phyloP scores from a whole-genome alignment of 179 eudicot genomes.

The Beta macrorhiza region DNA sequence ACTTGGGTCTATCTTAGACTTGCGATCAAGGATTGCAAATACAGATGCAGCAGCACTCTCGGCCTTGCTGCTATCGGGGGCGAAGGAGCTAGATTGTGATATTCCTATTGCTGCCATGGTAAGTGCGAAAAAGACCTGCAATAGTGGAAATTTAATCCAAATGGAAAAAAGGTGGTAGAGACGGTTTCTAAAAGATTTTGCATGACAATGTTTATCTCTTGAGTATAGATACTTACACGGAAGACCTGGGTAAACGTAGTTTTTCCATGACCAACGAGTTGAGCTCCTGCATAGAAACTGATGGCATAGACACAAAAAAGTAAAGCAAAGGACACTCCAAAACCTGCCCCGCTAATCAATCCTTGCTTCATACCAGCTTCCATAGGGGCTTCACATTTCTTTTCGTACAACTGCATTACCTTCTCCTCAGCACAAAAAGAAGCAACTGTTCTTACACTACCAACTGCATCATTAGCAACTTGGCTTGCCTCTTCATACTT shows the following conservation, averaged over 20 bases:
- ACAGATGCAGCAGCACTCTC: conserved; percentile 26
- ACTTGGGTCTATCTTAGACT: conserved; percentile 27
- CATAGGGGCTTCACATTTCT: conserved; percentile 25
- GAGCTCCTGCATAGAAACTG: conserved; percentile 30
- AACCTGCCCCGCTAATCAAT: conserved; percentile 24
- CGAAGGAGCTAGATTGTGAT: conserved; percentile 26
- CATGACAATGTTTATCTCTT: no score
- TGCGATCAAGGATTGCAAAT: conserved; percentile 24
- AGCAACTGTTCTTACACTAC: conserved; percentile 27
- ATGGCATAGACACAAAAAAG: conserved; percentile 19
- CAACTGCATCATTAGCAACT: conserved; percentile 29
- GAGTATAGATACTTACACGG: neutral
- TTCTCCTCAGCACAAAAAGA: conserved; percentile 29
- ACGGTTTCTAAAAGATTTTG: no score
- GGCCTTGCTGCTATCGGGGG: conserved; percentile 21
- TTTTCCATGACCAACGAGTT: conserved; percentile 23
- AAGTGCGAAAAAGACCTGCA: conserved; percentile 23
- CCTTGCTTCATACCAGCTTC: conserved; percentile 30
- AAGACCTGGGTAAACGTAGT: conserved; percentile 21
- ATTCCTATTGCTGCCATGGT: conserved; percentile 26
- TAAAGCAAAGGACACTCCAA: conserved; percentile 24
- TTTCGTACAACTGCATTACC: conserved; percentile 25
- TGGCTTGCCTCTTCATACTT: conserved; percentile 31
- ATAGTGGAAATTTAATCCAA: no score
- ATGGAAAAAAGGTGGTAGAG: no score